Evolutionary conservation across 2,329 filamentous ascomycete species (phyloP).

Genomic region (Trematosphaeria pertusa): DNA sequence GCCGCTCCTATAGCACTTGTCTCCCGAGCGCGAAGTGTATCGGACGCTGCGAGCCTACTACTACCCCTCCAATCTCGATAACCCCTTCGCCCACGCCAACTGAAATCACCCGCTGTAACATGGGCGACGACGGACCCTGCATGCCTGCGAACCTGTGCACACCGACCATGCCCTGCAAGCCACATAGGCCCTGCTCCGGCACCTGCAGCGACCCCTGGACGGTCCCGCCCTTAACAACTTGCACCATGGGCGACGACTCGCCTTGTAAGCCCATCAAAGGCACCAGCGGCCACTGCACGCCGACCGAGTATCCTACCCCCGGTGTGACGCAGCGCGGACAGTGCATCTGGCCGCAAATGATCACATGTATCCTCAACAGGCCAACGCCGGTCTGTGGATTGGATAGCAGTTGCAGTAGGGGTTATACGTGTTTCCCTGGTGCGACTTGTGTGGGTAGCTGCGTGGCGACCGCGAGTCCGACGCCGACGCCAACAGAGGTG

Average conservation of each 20-base stretch:
- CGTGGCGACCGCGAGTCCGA: neutral
- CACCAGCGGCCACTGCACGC: neutral
- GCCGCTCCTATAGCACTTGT: neutral
- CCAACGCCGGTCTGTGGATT: neutral
- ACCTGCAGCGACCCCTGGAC: neutral
- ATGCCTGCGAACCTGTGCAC: conserved; percentile 1
- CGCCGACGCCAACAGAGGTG: neutral
- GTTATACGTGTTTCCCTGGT: neutral
- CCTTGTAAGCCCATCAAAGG: neutral
- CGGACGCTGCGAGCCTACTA: neutral
- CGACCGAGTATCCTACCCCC: neutral
- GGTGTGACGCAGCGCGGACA: neutral
- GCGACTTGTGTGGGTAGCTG: neutral
- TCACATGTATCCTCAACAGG: neutral
- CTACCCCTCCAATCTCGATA: neutral
- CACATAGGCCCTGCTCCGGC: neutral
- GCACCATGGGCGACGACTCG: neutral
- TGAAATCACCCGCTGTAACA: conserved; percentile 9
- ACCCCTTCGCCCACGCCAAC: too few relatives aligned
- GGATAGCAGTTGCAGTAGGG: too few relatives aligned
- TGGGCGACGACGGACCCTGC: conserved; percentile 11
- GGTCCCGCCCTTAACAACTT: neutral
- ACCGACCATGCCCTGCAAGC: conserved; percentile 2
- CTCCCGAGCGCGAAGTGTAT: neutral
- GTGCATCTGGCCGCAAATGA: neutral